Evolutionary conservation across 208 protist species (phyloP), one percentile per base, ranked within the genome.

Genomic region (Leishmania guyanensis): DNA sequence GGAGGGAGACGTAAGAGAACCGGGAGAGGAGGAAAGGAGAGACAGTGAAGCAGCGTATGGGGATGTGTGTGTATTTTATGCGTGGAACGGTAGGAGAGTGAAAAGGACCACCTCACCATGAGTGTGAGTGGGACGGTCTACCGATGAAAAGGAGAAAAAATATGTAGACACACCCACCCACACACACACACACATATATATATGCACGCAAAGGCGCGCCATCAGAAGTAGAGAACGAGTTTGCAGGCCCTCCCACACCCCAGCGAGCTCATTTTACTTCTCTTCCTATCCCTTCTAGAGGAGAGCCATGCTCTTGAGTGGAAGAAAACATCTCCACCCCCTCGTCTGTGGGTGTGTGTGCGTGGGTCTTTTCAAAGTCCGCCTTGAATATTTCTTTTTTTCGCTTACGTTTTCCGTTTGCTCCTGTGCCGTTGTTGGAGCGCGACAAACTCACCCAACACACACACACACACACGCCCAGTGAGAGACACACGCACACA

Each of bases 141-240:
- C 16, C 66, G 56, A 81, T 16, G 50, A 81, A 14, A 85, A n/a
- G 43, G 72, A 79, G 20, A 71, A 70, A 66, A 60, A 22, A 77
- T 20, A 65, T 62, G 39, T 56, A 64, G 39, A 43, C 39, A 43
- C 39, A 43, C 39, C 39, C 39, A 43, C 39, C 39, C 39, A 43
- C 39, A 9, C 43, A 46, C 43, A 46, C 43, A 46, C 43, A 46
- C 43, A 46, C 43, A 46, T 6, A 46, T 46, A 46, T 46, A 46
- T 4, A 64, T 22, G 50, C 72, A 64, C n/a, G 16, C 36, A 46
- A 46, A 74, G n/a, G 48, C 20, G 50, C 17, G 39, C 5, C 36
- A 26, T 17, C 62, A 20, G 16, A 53, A 29, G 58, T 64, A 33
- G 26, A 64, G 58, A 64, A 64, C 58, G 58, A 64, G 58, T 5